These are phyloP conservation scores for Trichoderma sp. DNA, from an alignment of 2,329 filamentous ascomycete species.

Conservation along the genomic window DNA sequence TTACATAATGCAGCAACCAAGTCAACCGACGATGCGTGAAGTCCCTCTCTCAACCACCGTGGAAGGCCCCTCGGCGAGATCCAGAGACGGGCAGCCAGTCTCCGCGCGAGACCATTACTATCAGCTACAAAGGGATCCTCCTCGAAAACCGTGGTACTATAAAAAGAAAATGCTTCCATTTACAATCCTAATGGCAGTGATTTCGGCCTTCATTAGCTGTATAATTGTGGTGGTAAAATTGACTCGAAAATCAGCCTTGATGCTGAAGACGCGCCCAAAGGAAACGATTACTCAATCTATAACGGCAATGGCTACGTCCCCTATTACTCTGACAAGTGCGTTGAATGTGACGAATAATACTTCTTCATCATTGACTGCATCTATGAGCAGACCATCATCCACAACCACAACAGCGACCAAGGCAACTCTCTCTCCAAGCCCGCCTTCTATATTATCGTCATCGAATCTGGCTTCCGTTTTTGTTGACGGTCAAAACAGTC, in stretches of 20 bases:
- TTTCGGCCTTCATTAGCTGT: slow-evolving; percentile 1
- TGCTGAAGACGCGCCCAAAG: slow-evolving; percentile 6
- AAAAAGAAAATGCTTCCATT: slow-evolving; percentile 14
- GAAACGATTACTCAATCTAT: slow-evolving; percentile 1
- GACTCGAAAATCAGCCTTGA: slow-evolving; percentile 7
- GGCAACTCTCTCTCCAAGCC: background rate
- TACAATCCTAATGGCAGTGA: background rate
- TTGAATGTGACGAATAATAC: background rate
- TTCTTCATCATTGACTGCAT: background rate
- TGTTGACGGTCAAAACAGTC: background rate
- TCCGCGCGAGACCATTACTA: slow-evolving; percentile 9
- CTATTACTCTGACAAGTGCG: background rate
- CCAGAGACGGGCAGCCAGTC: background rate
- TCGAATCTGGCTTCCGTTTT: slow-evolving; percentile 28
- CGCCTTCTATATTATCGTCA: background rate
- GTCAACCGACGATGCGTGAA: background rate
- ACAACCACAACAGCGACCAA: background rate
- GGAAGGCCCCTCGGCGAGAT: background rate
- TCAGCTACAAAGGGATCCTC: background rate
- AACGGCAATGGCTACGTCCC: background rate
- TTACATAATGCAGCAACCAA: slow-evolving; percentile 1
- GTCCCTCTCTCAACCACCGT: background rate
- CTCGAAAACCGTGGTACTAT: slow-evolving; percentile 11
- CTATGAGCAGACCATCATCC: background rate
- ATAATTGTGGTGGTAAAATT: slow-evolving; percentile 4